Base-by-base conservation (phyloP, 257 asterid genomes). In the Marsdenia floribunda region DNA sequence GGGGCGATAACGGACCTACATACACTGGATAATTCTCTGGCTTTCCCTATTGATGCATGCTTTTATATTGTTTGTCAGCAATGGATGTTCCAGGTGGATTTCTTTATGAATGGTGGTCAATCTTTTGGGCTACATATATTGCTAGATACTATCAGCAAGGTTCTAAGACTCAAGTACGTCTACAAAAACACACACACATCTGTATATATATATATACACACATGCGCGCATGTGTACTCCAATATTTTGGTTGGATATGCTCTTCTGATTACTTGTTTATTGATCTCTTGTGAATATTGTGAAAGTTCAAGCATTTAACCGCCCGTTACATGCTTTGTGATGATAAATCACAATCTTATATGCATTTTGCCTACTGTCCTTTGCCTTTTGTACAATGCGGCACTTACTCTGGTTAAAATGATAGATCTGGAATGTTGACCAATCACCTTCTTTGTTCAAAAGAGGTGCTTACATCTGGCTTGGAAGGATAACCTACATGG, bases 51-150 rank as follows among this genome's bases (percentile, higher is more conserved):
- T 57, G 22, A 42, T 54, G 65, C 16, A 16, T 68, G 42, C 49
- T 38, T 71, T 49, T 4, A 59, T 3, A 0, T 42, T 71, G 50
- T 14, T 70, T 79, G 71, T 49, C 81, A 82, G 86, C 79, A 6
- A 73, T 82, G 57, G 79, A 82, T 73, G 44, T 72, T 76, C 83
- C 83, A 12, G 83, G 79, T 29, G 78, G 86, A 53, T 86, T 83
- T 77, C 81, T 86, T 35, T 76, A 71, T n/a, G 90, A 83, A 74
- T 86, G 87, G 90, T 86, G 87, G 87, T 82, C 87, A 7, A 73
- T 86, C 35, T 85, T 85, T 65, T 85, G 89, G 87, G 87, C 83
- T 16, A 52, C 74, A 29, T 82, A 78, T 72, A 73, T 80, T 60
- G 73, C 77, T 35, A 76, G 77, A 77, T 82, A 64, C 70, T 67